Base-by-base conservation (phyloP, 2,329 filamentous ascomycete genomes). In the Neodidymelliopsis sp. region DNA sequence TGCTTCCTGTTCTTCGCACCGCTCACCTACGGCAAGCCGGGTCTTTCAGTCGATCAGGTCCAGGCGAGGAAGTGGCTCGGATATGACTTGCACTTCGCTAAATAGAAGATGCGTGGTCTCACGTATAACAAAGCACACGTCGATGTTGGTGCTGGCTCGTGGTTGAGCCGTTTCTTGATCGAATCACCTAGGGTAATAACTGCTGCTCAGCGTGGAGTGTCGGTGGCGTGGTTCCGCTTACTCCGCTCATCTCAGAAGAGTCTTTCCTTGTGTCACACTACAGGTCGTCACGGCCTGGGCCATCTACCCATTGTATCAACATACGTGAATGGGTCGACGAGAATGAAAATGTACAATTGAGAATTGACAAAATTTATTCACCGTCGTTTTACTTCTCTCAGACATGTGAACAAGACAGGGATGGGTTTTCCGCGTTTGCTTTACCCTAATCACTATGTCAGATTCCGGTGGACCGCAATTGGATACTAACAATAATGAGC, bases 71-170 rank as follows among this genome's bases (percentile, higher is more conserved):
- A 97, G 81, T 97, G 93, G 93, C 81, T 99, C 59, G 89, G 90
- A 57, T 99, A 97, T 72, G 94, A 99, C 73, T 81, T 99, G 71
- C 94, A 99, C 78, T 99, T 99, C 79, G 94, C 94, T 51, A 99
- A 99, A 84, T 99, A 88, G 35, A 45, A 10, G 38, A 7, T 13
- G 16, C 18, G 29, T n/a, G 23, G 16, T 22, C 11, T 19, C 10
- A 6, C 22, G 36, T 12, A 30, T 2, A 2, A 16, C 6, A 4
- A 11, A 12, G 20, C 49, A 29, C 12, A 5, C 4, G 27, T 20
- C 6, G 5, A 15, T 27, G 15, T 37, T 34, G n/a, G 19, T 28
- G 25, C 18, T 31, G 36, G 42, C 37, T 42, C 31, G 20, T 22
- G 19, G 22, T 37, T 41, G 27, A 38, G 37, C 22, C 28, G 22